Base-by-base conservation (phyloP, 2,329 filamentous ascomycete genomes). In the Scedosporium aurantiacum region DNA sequence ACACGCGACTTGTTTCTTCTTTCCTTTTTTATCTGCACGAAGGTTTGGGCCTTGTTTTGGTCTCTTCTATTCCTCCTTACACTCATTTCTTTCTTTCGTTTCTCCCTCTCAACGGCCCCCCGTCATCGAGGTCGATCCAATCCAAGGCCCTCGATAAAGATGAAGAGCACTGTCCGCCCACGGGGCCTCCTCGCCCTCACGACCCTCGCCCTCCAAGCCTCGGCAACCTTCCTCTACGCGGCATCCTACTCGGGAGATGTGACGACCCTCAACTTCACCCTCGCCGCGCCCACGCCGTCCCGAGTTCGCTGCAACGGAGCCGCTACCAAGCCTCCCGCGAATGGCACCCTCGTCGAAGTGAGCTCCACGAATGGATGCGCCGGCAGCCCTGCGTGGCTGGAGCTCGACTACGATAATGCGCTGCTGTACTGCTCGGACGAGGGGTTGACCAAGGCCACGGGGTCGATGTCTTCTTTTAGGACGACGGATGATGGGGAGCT, bases 391-490 rank as follows among this genome's bases (percentile, higher is more conserved):
- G 80, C 82, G 10, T 88, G 85, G 84, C 72, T 88, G 62, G 81
- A 81, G 21, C 75, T 84, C 21, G 80, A 84, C 67, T 70, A 75
- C 62, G 67, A 73, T 55, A 75, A 78, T 63, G 73, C 74, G 23
- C 70, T 77, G 12, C 73, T 88, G 10, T 85, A 82, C 72, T 88
- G 84, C 70, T 66, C 82, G 54, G 79, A 88, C 65, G 85, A 88
- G 74, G 81, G 78, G 23, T 71, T 79, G 54, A 69, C 69, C 23
- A 65, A 69, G 4, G 68, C 72, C n/a, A 76, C 81, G 64, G 82
- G 81, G 58, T 75, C 77, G 1, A 70, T 87, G 62, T 69, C 70
- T 8, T 72, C 75, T 3, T 76, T 79, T 62, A 66, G 66, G 32
- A 73, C 74, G 18, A 71, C 67, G 27, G 50, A 63, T 3, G 69